Conservation (phyloP, 805 yeast genomes). For the Komagataella mondaviorum region DNA sequence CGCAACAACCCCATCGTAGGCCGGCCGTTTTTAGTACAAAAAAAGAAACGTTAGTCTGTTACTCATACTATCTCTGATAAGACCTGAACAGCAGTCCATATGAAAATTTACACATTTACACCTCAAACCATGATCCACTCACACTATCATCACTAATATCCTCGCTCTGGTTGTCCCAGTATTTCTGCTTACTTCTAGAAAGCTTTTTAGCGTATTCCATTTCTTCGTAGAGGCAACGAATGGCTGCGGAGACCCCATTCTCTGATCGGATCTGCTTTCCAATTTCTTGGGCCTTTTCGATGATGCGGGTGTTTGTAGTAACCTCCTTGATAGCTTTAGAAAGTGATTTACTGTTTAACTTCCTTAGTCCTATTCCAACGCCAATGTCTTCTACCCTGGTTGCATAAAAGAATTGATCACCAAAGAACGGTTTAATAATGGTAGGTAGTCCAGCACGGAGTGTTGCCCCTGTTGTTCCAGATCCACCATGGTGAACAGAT, state of each 20-base stretch:
- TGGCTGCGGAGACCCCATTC: conserved; percentile 68
- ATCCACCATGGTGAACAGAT: conserved; percentile 95
- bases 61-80: background rate
- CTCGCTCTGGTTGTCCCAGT: background rate
- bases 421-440: conserved; percentile 86
- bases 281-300: conserved; percentile 48
- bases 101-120: background rate
- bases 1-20: background rate
- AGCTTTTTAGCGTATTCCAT: conserved; percentile 61
- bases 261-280: conserved; percentile 59
- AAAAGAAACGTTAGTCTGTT: background rate
- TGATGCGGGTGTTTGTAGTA: conserved; percentile 51
- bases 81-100: too few species aligned
- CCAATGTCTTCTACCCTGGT: conserved; percentile 80
- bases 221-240: conserved; percentile 66
- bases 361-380: conserved; percentile 60
- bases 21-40: background rate
- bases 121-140: background rate
- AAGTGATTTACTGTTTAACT: conserved; percentile 50
- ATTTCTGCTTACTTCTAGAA: background rate
- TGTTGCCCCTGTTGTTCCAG: conserved; percentile 93
- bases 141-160: background rate
- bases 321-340: conserved; percentile 58
- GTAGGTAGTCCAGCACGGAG: conserved; percentile 81
- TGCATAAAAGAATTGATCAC: conserved; percentile 92